Percentiles rank a stretch among this genome's conserved stretches.
These are phyloP conservation scores for Dipteronia sinensis DNA, from an alignment of 345 rosid genomes.

Conservation along the genomic window DNA sequence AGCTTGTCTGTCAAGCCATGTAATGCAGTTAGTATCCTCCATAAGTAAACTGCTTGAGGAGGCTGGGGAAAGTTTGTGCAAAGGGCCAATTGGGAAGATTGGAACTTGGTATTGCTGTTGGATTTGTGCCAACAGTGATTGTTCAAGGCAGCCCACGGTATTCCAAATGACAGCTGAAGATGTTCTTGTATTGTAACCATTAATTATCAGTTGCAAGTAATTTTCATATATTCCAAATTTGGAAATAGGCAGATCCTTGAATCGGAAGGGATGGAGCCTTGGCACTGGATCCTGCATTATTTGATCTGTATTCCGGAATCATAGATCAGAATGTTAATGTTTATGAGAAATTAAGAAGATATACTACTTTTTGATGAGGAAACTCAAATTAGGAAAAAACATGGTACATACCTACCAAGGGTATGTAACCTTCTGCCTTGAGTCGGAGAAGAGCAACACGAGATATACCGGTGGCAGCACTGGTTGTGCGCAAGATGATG, in stretches of 20 bases:
- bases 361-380: not conserved
- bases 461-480: constrained; percentile 17
- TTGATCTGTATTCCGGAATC: constrained; percentile 15
- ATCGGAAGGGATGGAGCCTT: constrained; percentile 31
- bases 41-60: constrained; percentile 18
- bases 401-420: constrained; percentile 27
- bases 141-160: constrained; percentile 37
- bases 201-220: constrained; percentile 20
- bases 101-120: constrained; percentile 26
- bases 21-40: constrained; percentile 36
- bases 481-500: constrained; percentile 28
- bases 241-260: constrained; percentile 39
- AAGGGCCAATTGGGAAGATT: constrained; percentile 35
- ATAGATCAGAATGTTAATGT: not conserved
- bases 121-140: constrained; percentile 17
- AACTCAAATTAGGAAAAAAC: not conserved
- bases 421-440: constrained; percentile 15
- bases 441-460: constrained; percentile 22
- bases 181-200: constrained; percentile 21
- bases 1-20: constrained; percentile 43
- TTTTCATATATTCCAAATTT: constrained; percentile 27
- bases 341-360: not conserved
- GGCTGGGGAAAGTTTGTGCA: constrained; percentile 35
- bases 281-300: constrained; percentile 26
- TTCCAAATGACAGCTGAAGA: constrained; percentile 33